These are phyloP conservation scores for Auxenochlorella protothecoides DNA, from an alignment of 139 green algal species.

Conservation along the genomic window DNA sequence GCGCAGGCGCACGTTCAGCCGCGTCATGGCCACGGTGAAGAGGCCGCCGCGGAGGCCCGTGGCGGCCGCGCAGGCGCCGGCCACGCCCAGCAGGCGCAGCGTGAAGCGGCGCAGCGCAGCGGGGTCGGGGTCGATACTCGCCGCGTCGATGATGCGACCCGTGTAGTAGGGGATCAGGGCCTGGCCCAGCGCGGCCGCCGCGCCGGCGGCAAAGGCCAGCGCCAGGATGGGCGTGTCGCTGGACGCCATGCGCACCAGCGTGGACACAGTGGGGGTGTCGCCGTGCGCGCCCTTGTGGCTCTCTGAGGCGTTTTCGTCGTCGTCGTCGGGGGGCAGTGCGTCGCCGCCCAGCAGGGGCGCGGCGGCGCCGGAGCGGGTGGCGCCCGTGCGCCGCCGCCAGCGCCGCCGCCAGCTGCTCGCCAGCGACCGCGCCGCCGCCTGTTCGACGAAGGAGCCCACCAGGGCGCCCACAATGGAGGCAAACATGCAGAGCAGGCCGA, in stretches of 20 bases:
- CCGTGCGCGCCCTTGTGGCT: background rate
- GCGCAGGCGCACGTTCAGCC: slow-evolving; percentile 28
- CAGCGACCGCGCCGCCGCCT: background rate
- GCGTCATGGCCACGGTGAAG: slow-evolving; percentile 46
- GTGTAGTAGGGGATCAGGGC: background rate
- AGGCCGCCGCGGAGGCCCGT: slow-evolving; percentile 58
- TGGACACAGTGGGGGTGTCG: slow-evolving; percentile 25
- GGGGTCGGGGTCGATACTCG: slow-evolving; percentile 52
- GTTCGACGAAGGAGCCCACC: slow-evolving; percentile 15
- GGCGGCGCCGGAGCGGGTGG: background rate
- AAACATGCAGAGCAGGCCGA: slow-evolving; percentile 36
- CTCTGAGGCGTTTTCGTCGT: background rate
- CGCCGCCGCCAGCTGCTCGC: background rate
- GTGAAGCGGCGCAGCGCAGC: slow-evolving; percentile 39
- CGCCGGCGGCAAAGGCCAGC: slow-evolving; percentile 45
- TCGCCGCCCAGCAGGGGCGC: slow-evolving; percentile 25
- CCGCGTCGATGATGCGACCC: slow-evolving; percentile 66
- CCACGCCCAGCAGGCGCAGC: slow-evolving; percentile 44
- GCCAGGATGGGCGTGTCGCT: slow-evolving; percentile 42
- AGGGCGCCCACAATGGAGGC: slow-evolving; percentile 13
- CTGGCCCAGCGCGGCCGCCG: slow-evolving; percentile 43
- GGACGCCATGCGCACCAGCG: slow-evolving; percentile 36
- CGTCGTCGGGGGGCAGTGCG: background rate
- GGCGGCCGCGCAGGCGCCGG: slow-evolving; percentile 48
- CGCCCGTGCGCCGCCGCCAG: background rate